Conservation (phyloP, 495 filamentous ascomycete genomes). For the Monascus purpureus region DNA sequence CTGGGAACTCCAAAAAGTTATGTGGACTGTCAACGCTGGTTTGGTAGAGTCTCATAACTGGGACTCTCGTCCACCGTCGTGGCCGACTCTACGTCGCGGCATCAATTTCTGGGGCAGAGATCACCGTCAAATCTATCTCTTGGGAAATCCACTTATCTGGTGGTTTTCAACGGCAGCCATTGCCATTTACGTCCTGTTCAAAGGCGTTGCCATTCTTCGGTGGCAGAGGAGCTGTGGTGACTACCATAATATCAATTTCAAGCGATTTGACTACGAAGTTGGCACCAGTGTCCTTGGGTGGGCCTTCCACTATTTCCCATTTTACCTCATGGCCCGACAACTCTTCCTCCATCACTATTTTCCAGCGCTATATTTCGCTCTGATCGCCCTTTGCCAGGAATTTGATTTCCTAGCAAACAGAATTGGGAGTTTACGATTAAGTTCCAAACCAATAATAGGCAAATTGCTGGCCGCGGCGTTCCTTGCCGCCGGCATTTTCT, state of each 20-base stretch:
- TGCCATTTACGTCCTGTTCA: slow-evolving; percentile 64
- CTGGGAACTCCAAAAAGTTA: slow-evolving; percentile 97
- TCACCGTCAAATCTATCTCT: slow-evolving; percentile 86
- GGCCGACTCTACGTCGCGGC: slow-evolving; percentile 84
- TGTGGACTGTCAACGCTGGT: slow-evolving; percentile 97
- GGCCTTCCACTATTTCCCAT: slow-evolving; percentile 95
- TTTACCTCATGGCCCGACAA: slow-evolving; percentile 95
- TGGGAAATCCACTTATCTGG: slow-evolving; percentile 94
- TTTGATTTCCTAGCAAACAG: slow-evolving; percentile 73
- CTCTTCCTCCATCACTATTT: slow-evolving; percentile 97
- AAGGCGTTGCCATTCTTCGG: slow-evolving; percentile 72
- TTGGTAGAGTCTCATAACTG: slow-evolving; percentile 93
- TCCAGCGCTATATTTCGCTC: slow-evolving; percentile 87
- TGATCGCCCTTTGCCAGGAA: slow-evolving; percentile 75
- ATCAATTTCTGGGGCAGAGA: slow-evolving; percentile 99
- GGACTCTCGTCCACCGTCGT: slow-evolving; percentile 89
- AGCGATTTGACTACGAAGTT: slow-evolving; percentile 94
- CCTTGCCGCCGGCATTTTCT: slow-evolving; percentile 53
- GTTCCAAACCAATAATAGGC: slow-evolving; percentile 58
- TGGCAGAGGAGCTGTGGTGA: slow-evolving; percentile 90
- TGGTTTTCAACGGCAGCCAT: slow-evolving; percentile 79
- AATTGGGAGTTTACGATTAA: slow-evolving; percentile 49
- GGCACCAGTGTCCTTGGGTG: slow-evolving; percentile 83
- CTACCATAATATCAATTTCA: slow-evolving; percentile 68
- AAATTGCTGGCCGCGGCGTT: slow-evolving; percentile 54